Evolutionary conservation across 2,329 filamentous ascomycete species (phyloP).

Genomic region (Trichoderma lentiforme): DNA sequence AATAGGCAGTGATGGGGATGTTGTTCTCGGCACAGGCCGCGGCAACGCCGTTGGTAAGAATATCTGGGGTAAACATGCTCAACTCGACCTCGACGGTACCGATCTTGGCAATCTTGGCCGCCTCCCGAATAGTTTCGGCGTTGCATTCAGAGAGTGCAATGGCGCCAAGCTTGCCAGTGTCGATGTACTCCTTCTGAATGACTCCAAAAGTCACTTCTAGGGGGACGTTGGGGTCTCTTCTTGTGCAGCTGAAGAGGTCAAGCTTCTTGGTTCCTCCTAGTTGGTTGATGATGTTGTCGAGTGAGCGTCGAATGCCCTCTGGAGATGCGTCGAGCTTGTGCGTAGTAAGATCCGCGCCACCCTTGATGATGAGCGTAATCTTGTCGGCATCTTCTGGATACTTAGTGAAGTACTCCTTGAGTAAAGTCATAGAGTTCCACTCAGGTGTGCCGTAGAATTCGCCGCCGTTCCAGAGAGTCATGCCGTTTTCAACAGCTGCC

Average conservation of each 20-base stretch:
- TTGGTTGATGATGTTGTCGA: conserved; percentile 53
- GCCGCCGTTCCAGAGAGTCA: conserved; percentile 58
- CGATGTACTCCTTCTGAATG: conserved; percentile 48
- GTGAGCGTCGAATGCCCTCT: conserved; percentile 51
- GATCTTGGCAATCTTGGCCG: conserved; percentile 43
- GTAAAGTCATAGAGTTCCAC: conserved; percentile 56
- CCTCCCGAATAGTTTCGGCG: conserved; percentile 48
- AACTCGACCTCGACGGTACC: conserved; percentile 53
- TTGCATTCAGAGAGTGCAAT: conserved; percentile 52
- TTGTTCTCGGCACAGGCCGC: conserved; percentile 57
- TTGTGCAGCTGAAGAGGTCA: conserved; percentile 58
- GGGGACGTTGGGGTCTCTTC: conserved; percentile 50
- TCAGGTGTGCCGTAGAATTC: conserved; percentile 62
- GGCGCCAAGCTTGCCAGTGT: conserved; percentile 50
- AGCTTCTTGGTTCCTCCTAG: conserved; percentile 56
- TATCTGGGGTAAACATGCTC: conserved; percentile 47
- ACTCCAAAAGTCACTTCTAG: conserved; percentile 43
- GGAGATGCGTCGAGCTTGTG: conserved; percentile 48
- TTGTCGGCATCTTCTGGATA: conserved; percentile 63
- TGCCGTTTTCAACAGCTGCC: conserved; percentile 45
- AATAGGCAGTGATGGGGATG: conserved; percentile 71
- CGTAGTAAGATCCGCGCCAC: conserved; percentile 39
- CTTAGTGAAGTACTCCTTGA: conserved; percentile 60
- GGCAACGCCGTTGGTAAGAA: conserved; percentile 49
- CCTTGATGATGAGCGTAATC: conserved; percentile 62